These are phyloP conservation scores for Rhynchosporium agropyri DNA, from an alignment of 2,329 filamentous ascomycete genomes.

Conservation along the genomic window DNA sequence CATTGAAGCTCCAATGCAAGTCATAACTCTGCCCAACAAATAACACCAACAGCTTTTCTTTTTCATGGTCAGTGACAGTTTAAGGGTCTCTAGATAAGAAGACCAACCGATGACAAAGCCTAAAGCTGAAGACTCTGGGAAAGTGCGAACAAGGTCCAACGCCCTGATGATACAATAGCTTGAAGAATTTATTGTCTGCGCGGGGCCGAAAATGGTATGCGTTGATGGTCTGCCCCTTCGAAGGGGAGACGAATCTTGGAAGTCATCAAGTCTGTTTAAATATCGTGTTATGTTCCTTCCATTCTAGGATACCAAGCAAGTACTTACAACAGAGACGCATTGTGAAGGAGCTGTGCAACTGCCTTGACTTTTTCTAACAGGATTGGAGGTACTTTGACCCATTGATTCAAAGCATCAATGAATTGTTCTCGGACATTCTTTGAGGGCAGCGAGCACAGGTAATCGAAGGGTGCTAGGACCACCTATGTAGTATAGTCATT, in stretches of 20 bases:
- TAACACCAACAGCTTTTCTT: conserved; percentile 17
- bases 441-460: conserved; percentile 15
- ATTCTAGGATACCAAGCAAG: too few relatives aligned
- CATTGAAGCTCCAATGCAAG: conserved; percentile 17
- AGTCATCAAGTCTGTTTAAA: conserved; percentile 43
- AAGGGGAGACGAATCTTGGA: conserved; percentile 44
- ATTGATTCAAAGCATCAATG: conserved; percentile 15
- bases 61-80: too few relatives aligned
- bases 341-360: conserved; percentile 40
- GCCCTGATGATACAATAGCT: conserved; percentile 31
- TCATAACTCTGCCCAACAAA: conserved; percentile 21
- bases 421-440: conserved; percentile 11
- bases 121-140: background rate
- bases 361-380: conserved; percentile 34
- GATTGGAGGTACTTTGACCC: conserved; percentile 34
- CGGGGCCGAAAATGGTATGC: conserved; percentile 44
- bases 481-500: too few relatives aligned
- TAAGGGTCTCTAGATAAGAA: background rate
- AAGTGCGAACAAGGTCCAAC: background rate
- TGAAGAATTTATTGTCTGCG: conserved; percentile 46
- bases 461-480: conserved; percentile 19
- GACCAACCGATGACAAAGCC: background rate
- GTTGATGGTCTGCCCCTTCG: conserved; percentile 44
- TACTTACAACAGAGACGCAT: conserved; percentile 34
- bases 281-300: too few relatives aligned